Base-by-base conservation (phyloP, 352 stramenopile genomes). In the Phytophthora agathidicida region DNA sequence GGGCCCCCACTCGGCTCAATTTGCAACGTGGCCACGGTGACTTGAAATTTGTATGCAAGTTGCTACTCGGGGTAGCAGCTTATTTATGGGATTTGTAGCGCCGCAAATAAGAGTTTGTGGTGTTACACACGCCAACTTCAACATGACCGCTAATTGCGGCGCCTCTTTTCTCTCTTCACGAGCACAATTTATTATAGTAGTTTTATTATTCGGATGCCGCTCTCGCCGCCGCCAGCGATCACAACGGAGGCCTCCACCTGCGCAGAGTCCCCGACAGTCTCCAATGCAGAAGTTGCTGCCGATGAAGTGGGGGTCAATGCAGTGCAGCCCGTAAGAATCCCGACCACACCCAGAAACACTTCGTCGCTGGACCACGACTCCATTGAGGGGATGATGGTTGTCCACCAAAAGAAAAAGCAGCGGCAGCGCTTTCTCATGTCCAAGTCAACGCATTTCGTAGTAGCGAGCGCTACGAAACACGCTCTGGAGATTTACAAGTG, bases 351-450 rank as follows among this genome's bases (percentile, higher is more conserved):
- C 13, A 58, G 46, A 32, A 61, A 50, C 14, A 56, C 58, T 26
- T 68, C 77, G 7, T 71, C 75, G 13, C 58, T 82, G 2, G 77
- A 79, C 17, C 56, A 64, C 11, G 76, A 87, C 24, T 49, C 39
- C 0, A 62, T 88, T 31, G 74, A 86, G 37, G 75, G 80, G 0
- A 60, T 73, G 51, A 89, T 92, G 77, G 60, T 73, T 0, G 70
- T 93, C 39, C 79, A 90, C 47, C 54, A 75, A 31, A 91, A 91
- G 65, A 89, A 89, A 23, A 68, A 74, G 41, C 59, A 72, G 19
- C 77, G 77, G 23, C 75, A 83, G 37, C 68, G 84, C 24, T 84
- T 88, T 41, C 58, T 69, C 35, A 51, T 76, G 60, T 51, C 56
- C 33, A 73, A 85, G 20, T 67, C 74, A 7, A 62, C 71, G 17